Base-by-base conservation (phyloP, 2,329 filamentous ascomycete genomes). In the Trichoderma gracile region DNA sequence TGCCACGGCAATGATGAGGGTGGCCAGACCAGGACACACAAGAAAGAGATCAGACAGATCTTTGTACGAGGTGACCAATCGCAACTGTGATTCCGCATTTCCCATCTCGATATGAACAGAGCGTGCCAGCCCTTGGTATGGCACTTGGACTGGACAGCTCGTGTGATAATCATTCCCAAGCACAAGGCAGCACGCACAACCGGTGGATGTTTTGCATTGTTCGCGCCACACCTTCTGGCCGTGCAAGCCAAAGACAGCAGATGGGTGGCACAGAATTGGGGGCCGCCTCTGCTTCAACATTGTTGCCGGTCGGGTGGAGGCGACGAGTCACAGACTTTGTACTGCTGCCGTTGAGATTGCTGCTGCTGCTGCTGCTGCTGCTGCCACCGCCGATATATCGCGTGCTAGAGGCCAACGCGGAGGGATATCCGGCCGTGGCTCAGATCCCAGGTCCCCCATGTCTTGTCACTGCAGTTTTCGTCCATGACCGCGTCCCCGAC, bases 1-100 rank as follows among this genome's bases (percentile, higher is more conserved):
- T n/a, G 38, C 38, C 25, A 43, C 38, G 25, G 30, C 17, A 15
- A 33, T 46, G 43, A 40, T 12, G 43, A 64, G 17, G 46, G 43
- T 38, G 19, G 19, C 53, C 52, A 42, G 25, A 47, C 49, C 38
- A 25, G 52, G 53, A 43, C 25, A 57, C 60, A 46, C 23, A 6
- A 25, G 33, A 47, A 33, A 21, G 30, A 57, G 52, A 63, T 55
- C 60, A 65, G 63, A 67, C 59, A 66, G 63, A 67, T 67, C 65
- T 67, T 49, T 67, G 66, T 67, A 50, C 47, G 59, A 66, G 58
- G 66, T 64, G 65, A 66, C 55, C 40, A 40, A 63, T 66, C 62
- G 47, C 27, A 52, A 61, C 47, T 25, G 58, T 40, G 47, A 52
- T 43, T 61, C 38, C 58, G 58, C 58, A 61, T 49, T 40, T 61